Percentiles rank a stretch among this genome's conserved stretches.
Evolutionary conservation across 441 rosid genomes (phyloP).

Genomic region (Adansonia grandidieri): DNA sequence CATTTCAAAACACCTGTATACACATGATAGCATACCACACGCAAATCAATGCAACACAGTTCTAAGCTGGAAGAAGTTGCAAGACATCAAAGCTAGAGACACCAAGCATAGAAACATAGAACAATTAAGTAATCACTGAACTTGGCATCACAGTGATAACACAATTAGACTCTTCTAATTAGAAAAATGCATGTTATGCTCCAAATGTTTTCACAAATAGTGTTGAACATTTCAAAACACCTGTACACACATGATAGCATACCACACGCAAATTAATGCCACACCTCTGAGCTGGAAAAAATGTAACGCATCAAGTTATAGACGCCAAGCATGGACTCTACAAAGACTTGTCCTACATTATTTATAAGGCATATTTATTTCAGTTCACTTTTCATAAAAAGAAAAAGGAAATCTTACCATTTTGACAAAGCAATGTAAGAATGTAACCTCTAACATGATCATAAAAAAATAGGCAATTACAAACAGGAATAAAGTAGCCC

Average conservation of each 20-base stretch:
- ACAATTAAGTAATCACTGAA: not conserved
- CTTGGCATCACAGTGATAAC: not conserved
- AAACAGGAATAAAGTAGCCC: constrained; percentile 11
- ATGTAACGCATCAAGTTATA: not conserved
- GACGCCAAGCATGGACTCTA: not conserved
- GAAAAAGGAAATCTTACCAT: constrained; percentile 10
- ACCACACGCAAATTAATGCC: not conserved
- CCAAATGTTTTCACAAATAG: not conserved
- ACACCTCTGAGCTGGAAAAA: not conserved
- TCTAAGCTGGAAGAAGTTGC: not conserved
- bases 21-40: not conserved
- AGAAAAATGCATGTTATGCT: not conserved
- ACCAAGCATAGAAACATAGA: not conserved
- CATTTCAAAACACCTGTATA: constrained; percentile 4
- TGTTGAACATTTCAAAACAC: not conserved
- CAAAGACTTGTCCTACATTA: not conserved
- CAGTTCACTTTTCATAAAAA: not conserved
- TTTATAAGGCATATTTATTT: not conserved
- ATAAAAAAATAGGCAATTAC: not conserved
- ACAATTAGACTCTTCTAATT: not conserved
- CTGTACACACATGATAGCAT: not conserved
- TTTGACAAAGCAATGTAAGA: not conserved
- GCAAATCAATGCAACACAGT: not conserved
- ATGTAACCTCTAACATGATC: not conserved
- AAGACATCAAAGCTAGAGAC: no score